These are phyloP conservation scores for Diaporthe velutina DNA, from an alignment of 2,329 filamentous ascomycete species.

Conservation along the genomic window DNA sequence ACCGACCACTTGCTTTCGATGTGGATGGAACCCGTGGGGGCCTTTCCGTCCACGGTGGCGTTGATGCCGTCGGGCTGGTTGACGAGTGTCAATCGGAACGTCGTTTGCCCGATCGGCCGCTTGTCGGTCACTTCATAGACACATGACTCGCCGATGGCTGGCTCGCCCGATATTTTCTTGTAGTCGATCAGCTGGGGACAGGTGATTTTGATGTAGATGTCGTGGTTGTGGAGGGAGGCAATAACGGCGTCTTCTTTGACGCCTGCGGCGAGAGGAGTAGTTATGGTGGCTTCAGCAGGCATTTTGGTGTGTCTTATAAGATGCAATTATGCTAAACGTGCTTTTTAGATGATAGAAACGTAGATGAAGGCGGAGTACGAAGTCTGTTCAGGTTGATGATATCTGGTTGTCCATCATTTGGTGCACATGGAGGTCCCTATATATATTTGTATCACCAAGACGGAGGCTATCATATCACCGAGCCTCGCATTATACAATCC, in stretches of 20 bases:
- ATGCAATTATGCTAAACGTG: background rate
- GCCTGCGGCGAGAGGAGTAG: background rate
- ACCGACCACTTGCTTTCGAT: slow-evolving; percentile 39
- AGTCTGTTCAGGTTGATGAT: background rate
- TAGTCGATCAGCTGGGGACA: slow-evolving; percentile 6
- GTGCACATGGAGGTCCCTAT: background rate
- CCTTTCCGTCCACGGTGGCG: slow-evolving; percentile 44
- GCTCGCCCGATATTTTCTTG: background rate
- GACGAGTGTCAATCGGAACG: slow-evolving; percentile 39
- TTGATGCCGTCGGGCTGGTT: slow-evolving; percentile 45
- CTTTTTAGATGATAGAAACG: background rate
- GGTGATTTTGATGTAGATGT: slow-evolving; percentile 8
- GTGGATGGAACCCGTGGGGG: slow-evolving; percentile 44
- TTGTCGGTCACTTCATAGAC: slow-evolving; percentile 17
- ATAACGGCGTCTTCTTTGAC: background rate
- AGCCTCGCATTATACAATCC: background rate
- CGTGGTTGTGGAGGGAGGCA: slow-evolving; percentile 10
- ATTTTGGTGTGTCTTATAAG: background rate
- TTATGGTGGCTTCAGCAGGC: slow-evolving; percentile 15
- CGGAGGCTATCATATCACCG: background rate
- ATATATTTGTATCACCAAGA: background rate
- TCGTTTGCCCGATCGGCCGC: slow-evolving; percentile 18
- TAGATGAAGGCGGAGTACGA: background rate
- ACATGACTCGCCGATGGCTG: background rate
- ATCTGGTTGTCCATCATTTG: background rate